phyloP scores from a whole-genome alignment of 306 rosid genomes.

The Inga laurina region DNA sequence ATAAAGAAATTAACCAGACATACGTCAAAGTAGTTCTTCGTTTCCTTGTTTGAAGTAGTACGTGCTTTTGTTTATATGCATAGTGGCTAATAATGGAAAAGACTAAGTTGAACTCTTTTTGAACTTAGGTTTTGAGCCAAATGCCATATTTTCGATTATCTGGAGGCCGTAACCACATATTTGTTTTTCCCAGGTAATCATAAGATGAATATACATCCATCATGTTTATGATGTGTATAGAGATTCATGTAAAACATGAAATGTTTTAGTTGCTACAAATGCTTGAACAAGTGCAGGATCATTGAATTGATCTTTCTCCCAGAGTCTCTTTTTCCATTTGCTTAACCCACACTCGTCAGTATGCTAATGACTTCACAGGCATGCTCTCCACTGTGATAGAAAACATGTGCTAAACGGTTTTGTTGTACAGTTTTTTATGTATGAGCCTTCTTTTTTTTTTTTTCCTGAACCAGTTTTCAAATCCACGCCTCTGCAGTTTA shows the following conservation, averaged over 20 bases:
- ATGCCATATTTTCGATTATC: conserved; percentile 94
- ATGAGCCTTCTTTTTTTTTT: background rate
- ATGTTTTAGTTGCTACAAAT: background rate
- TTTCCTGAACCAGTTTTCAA: background rate
- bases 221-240: background rate
- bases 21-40: conserved; percentile 59
- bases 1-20: conserved; percentile 76
- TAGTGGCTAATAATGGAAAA: conserved; percentile 3
- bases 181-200: conserved; percentile 89
- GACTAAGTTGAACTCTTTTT: conserved; percentile 19
- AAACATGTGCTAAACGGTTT: no score
- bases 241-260: background rate
- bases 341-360: background rate
- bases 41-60: conserved; percentile 22
- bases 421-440: background rate
- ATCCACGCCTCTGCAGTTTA: background rate
- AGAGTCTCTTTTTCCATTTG: background rate
- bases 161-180: conserved; percentile 91
- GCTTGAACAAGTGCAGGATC: background rate
- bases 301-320: background rate
- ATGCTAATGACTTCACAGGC: background rate
- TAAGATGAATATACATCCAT: background rate
- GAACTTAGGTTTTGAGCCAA: conserved; percentile 75
- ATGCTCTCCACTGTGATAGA: background rate
- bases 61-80: background rate